phyloP scores from a whole-genome alignment of 495 filamentous ascomycete species.

The Daldinia childiae region DNA sequence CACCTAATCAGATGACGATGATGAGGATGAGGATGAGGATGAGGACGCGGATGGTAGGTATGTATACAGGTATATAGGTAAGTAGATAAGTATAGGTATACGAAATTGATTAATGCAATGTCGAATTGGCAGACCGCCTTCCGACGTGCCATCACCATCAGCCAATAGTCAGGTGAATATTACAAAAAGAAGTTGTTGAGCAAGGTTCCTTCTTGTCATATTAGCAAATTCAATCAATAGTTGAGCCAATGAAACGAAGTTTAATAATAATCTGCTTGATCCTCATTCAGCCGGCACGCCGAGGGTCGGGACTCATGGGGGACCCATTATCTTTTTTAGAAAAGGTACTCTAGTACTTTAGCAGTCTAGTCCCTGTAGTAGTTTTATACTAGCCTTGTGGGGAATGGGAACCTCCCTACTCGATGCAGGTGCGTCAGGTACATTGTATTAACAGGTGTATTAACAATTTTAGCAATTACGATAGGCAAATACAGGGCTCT shows the following conservation, averaged over 20 bases:
- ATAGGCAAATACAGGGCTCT: background rate
- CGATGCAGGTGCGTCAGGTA: background rate
- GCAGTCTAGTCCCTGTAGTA: slow-evolving; percentile 18
- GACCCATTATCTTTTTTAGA: slow-evolving; percentile 25
- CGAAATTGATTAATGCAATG: slow-evolving; percentile 22
- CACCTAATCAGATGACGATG: slow-evolving; percentile 33
- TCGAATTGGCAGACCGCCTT: slow-evolving; percentile 35
- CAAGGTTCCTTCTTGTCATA: slow-evolving; percentile 14
- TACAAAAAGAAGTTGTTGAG: slow-evolving; percentile 32
- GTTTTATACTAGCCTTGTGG: slow-evolving; percentile 22
- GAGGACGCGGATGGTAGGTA: background rate
- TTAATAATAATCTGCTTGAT: slow-evolving; percentile 41
- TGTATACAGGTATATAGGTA: background rate
- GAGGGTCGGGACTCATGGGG: slow-evolving; percentile 33
- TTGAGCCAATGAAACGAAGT: slow-evolving; percentile 25
- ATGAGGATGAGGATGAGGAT: slow-evolving; percentile 4
- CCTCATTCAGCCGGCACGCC: slow-evolving; percentile 43
- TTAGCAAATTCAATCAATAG: slow-evolving; percentile 39
- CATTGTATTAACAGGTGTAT: too few species aligned
- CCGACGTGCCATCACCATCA: slow-evolving; percentile 28
- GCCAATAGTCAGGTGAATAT: slow-evolving; percentile 37
- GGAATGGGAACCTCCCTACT: slow-evolving; percentile 5
- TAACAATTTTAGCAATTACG: background rate
- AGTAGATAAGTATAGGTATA: background rate
- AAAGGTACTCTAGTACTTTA: slow-evolving; percentile 3